Conservation (phyloP, 192 early-diverging fungal genomes). For the Gamsiella multidivaricata region DNA sequence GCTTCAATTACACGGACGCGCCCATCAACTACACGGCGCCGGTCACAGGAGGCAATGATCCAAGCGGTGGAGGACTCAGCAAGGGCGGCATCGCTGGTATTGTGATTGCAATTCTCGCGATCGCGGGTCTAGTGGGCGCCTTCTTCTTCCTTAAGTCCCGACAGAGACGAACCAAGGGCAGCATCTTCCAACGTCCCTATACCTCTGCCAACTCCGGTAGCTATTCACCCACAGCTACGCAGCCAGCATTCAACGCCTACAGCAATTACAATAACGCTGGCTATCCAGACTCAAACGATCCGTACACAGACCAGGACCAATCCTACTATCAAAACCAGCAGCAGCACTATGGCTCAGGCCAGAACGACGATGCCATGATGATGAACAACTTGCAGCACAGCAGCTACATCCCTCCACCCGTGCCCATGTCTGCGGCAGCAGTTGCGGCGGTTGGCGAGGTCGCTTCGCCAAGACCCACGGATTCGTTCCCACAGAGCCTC, state of each 20-base stretch:
- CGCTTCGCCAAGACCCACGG: constrained; percentile 23
- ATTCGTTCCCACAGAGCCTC: constrained; percentile 31
- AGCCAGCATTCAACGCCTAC: constrained; percentile 28
- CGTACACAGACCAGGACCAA: constrained; percentile 6
- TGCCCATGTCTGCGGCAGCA: constrained; percentile 35
- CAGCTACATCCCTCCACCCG: constrained; percentile 38
- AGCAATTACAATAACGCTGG: constrained; percentile 31
- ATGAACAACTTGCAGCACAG: constrained; percentile 39
- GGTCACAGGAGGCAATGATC: constrained; percentile 3
- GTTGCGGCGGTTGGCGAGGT: constrained; percentile 31
- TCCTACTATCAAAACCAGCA: constrained; percentile 7
- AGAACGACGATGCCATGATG: constrained; percentile 33
- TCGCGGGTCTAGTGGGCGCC: not conserved
- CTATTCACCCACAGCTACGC: constrained; percentile 7
- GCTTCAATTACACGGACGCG: constrained; percentile 37
- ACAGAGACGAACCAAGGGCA: constrained; percentile 23
- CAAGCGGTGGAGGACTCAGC: not conserved
- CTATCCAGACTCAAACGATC: constrained; percentile 9
- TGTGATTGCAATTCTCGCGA: constrained; percentile 14
- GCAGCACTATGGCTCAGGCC: constrained; percentile 31
- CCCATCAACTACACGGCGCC: constrained; percentile 30
- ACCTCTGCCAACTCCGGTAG: constrained; percentile 16
- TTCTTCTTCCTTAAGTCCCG: constrained; percentile 21
- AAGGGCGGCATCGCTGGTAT: constrained; percentile 32
- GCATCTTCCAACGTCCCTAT: constrained; percentile 41